Conservation (phyloP, 2,329 filamentous ascomycete species). For the Tolypocladium nubicola region DNA sequence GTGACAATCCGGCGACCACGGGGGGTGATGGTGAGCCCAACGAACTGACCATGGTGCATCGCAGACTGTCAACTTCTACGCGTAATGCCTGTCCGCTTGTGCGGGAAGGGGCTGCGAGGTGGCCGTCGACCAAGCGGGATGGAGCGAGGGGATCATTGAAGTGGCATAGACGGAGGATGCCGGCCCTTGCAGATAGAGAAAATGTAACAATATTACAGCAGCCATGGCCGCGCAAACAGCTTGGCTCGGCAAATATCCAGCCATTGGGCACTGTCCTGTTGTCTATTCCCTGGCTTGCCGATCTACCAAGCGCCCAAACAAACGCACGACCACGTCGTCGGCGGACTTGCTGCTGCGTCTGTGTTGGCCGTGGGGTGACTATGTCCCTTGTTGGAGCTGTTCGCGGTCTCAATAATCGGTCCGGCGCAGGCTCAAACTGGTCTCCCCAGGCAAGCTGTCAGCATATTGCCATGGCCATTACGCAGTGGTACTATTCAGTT, state of each 20-base stretch:
- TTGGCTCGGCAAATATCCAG: not conserved
- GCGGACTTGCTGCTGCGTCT: not conserved
- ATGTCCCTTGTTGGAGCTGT: not conserved
- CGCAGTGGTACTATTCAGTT: too few species aligned
- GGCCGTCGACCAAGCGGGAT: not conserved
- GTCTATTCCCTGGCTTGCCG: not conserved
- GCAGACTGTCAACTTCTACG: constrained; percentile 49
- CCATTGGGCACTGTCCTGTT: not conserved
- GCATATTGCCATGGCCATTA: too few species aligned
- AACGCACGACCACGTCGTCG: not conserved
- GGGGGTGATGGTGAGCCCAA: not conserved
- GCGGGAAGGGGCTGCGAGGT: not conserved
- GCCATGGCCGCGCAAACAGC: not conserved
- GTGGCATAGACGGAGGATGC: not conserved
- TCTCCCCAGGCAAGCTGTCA: too few species aligned
- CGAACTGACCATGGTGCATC: not conserved
- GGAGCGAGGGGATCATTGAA: not conserved
- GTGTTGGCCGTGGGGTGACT: not conserved
- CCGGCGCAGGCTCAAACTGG: not conserved
- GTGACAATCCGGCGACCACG: constrained; percentile 15
- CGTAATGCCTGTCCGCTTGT: constrained; percentile 20
- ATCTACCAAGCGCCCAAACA: not conserved
- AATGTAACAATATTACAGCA: not conserved
- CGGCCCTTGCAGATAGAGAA: not conserved
- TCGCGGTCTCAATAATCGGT: not conserved